These are phyloP conservation scores for Cyclotella atomus DNA, from an alignment of 108 stramenopile genomes.

Conservation along the genomic window DNA sequence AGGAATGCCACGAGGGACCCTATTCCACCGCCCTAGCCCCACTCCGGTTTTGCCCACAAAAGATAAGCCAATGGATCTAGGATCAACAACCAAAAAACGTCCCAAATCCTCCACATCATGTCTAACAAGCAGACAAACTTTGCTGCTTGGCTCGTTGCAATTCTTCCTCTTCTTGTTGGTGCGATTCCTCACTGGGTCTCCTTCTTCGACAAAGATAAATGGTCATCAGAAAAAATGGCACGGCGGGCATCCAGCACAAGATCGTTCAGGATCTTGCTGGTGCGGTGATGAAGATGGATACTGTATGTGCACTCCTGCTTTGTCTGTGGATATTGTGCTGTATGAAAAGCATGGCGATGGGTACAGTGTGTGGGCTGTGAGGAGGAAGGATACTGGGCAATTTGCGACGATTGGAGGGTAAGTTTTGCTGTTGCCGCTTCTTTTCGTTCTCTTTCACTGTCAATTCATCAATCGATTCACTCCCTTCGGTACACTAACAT, in stretches of 20 bases:
- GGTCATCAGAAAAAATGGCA: slow-evolving; percentile 46
- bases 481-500: too few species aligned
- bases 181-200: background rate
- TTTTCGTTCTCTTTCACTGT: too few species aligned
- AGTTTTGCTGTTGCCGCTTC: slow-evolving; percentile 15
- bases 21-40: background rate
- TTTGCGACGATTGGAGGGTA: slow-evolving; percentile 85
- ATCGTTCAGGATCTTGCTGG: slow-evolving; percentile 73
- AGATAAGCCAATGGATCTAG: too few species aligned
- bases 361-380: slow-evolving; percentile 74
- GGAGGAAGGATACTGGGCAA: slow-evolving; percentile 78
- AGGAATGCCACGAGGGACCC: background rate
- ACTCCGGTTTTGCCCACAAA: too few species aligned
- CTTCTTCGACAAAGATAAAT: background rate
- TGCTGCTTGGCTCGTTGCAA: too few species aligned
- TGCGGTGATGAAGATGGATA: slow-evolving; percentile 70
- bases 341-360: slow-evolving; percentile 28
- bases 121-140: background rate
- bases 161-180: too few species aligned
- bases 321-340: slow-evolving; percentile 85
- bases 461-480: too few species aligned
- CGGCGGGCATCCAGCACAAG: slow-evolving; percentile 49
- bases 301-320: slow-evolving; percentile 88
- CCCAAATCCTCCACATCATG: background rate
- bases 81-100: background rate